Percentiles rank a stretch among this genome's conserved stretches.
phyloP scores from a whole-genome alignment of 164 flowering plant species.

The Chimonanthus salicifolius region DNA sequence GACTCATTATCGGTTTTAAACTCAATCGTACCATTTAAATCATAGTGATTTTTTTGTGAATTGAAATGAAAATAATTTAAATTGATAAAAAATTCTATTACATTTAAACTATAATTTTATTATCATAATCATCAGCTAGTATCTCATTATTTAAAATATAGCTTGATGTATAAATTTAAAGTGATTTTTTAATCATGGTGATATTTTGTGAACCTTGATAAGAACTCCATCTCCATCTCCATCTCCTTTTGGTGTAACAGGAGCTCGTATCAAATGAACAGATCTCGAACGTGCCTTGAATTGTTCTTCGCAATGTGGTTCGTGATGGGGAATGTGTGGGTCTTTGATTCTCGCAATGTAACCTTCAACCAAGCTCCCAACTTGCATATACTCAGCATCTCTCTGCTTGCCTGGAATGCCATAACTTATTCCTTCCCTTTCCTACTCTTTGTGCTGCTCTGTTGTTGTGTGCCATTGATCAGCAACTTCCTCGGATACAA shows the following conservation, averaged over 20 bases:
- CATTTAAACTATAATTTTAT: too few relatives aligned
- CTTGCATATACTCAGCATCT: slow-evolving; percentile 69
- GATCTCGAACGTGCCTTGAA: slow-evolving; percentile 64
- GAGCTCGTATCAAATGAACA: slow-evolving; percentile 54
- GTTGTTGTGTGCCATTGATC: slow-evolving; percentile 71
- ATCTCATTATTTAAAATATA: too few relatives aligned
- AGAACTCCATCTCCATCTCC: too few relatives aligned
- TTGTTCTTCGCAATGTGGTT: slow-evolving; percentile 98
- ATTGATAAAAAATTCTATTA: too few relatives aligned
- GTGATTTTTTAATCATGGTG: too few relatives aligned
- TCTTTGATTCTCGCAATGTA: slow-evolving; percentile 71
- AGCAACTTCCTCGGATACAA: slow-evolving; percentile 81
- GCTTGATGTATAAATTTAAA: too few relatives aligned
- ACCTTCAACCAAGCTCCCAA: slow-evolving; percentile 65
- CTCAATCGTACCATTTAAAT: too few relatives aligned
- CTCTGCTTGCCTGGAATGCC: slow-evolving; percentile 90
- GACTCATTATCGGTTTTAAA: too few relatives aligned
- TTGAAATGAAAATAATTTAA: too few relatives aligned
- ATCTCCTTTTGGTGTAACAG: slow-evolving; percentile 24
- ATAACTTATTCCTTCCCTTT: slow-evolving; percentile 91
- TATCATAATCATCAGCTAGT: too few relatives aligned
- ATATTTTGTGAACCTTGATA: too few relatives aligned
- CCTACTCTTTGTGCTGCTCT: slow-evolving; percentile 71
- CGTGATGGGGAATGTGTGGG: slow-evolving; percentile 99
- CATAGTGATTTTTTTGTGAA: too few relatives aligned